Conservation (phyloP, 2,329 filamentous ascomycete species). For the Pyrenochaeta sp. region DNA sequence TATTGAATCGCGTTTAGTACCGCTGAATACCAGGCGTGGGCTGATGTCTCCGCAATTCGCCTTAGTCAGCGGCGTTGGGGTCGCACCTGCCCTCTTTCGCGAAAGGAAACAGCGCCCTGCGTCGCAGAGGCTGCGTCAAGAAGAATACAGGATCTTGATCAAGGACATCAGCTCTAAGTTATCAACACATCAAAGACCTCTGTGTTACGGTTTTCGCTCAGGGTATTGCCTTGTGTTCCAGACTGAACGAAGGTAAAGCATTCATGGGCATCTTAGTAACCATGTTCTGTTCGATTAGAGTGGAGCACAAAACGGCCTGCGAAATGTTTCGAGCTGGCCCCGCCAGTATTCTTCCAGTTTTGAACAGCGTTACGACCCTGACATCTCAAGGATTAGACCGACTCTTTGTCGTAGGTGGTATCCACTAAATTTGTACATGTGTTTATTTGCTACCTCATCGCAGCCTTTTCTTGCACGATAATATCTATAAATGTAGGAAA, state of each 20-base stretch:
- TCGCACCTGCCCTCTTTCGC: background rate
- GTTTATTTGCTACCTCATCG: too few relatives aligned
- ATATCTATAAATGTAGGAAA: too few relatives aligned
- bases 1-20: constrained; percentile 11
- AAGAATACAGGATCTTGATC: background rate
- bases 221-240: background rate
- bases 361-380: background rate
- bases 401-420: too few relatives aligned
- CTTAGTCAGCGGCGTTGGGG: background rate
- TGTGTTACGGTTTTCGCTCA: background rate
- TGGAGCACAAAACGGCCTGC: background rate
- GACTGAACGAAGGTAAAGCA: background rate
- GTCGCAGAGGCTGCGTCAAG: background rate
- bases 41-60: background rate
- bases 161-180: background rate
- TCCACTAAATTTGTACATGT: too few relatives aligned
- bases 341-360: background rate
- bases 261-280: background rate
- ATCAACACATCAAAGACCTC: background rate
- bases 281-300: background rate
- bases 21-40: background rate
- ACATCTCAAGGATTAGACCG: too few relatives aligned
- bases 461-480: too few relatives aligned
- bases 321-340: background rate
- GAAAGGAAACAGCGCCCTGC: background rate